Percentiles rank a stretch among this genome's conserved stretches.
These are phyloP conservation scores for Magnolia changhungtana DNA, from an alignment of 164 flowering plant genomes.

Conservation along the genomic window DNA sequence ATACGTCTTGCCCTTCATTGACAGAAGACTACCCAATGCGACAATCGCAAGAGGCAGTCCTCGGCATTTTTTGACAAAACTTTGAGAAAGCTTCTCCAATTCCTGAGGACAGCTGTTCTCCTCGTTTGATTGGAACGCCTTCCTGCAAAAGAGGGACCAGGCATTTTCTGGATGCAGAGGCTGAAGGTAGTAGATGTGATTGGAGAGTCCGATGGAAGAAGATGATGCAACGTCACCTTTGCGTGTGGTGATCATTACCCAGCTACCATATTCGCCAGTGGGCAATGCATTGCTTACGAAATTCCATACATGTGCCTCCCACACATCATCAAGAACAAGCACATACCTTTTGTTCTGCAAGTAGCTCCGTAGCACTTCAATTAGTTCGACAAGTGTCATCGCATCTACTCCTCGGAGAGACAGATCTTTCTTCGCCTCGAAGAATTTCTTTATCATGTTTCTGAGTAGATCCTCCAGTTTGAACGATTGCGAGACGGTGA, in stretches of 20 bases:
- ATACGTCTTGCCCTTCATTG: not conserved
- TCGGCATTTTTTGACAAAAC: constrained; percentile 11
- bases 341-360: constrained; percentile 13
- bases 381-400: constrained; percentile 27
- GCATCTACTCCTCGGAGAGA: not conserved
- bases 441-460: not conserved
- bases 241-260: constrained; percentile 38
- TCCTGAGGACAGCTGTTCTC: not conserved
- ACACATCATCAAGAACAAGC: constrained; percentile 40
- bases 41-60: constrained; percentile 26
- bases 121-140: constrained; percentile 7
- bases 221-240: not conserved
- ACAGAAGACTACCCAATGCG: constrained; percentile 18
- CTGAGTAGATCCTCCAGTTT: not conserved
- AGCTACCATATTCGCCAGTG: constrained; percentile 20
- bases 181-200: not conserved
- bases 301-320: constrained; percentile 25
- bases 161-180: constrained; percentile 15
- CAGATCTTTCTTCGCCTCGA: too few relatives aligned
- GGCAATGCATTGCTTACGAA: constrained; percentile 27
- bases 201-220: too few relatives aligned
- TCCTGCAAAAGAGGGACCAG: constrained; percentile 30
- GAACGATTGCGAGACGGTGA: constrained; percentile 34
- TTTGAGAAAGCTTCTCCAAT: constrained; percentile 3
- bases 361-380: constrained; percentile 1